phyloP scores from a whole-genome alignment of 345 rosid genomes.

The Hypericum androsaemum region DNA sequence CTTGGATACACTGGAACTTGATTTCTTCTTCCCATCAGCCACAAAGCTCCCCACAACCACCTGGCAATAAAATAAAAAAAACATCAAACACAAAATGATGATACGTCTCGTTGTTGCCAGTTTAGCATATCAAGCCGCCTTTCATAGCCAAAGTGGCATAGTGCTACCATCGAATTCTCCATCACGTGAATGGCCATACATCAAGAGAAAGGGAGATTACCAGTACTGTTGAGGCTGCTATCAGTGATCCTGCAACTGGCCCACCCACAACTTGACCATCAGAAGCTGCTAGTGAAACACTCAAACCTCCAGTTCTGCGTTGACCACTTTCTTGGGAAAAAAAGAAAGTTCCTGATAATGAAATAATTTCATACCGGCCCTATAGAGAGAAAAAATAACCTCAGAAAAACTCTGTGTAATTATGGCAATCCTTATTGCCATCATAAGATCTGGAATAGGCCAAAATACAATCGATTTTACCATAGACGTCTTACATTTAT shows the following conservation, averaged over 20 bases:
- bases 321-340: constrained; percentile 43
- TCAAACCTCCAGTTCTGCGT: constrained; percentile 41
- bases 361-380: constrained; percentile 81
- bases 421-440: too few relatives aligned
- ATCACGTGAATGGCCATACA: background rate
- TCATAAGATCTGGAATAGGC: too few relatives aligned
- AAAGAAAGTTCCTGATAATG: constrained; percentile 63
- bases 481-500: too few relatives aligned
- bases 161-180: background rate
- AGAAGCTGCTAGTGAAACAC: constrained; percentile 63
- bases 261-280: constrained; percentile 82
- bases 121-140: too few relatives aligned
- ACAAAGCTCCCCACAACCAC: constrained; percentile 85
- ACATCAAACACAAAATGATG: background rate
- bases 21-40: constrained; percentile 55
- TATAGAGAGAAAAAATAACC: constrained; percentile 21
- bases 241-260: constrained; percentile 55
- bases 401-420: too few relatives aligned
- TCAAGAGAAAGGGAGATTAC: constrained; percentile 20
- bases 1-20: constrained; percentile 24
- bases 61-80: constrained; percentile 26
- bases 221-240: constrained; percentile 84
- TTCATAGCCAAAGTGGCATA: background rate
- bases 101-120: too few relatives aligned
- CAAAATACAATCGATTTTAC: too few relatives aligned